A percentile compares a stretch with the other conserved stretches of the same genome.
phyloP scores from a whole-genome alignment of 2,329 filamentous ascomycete species.

The Fusarium mexicanum region DNA sequence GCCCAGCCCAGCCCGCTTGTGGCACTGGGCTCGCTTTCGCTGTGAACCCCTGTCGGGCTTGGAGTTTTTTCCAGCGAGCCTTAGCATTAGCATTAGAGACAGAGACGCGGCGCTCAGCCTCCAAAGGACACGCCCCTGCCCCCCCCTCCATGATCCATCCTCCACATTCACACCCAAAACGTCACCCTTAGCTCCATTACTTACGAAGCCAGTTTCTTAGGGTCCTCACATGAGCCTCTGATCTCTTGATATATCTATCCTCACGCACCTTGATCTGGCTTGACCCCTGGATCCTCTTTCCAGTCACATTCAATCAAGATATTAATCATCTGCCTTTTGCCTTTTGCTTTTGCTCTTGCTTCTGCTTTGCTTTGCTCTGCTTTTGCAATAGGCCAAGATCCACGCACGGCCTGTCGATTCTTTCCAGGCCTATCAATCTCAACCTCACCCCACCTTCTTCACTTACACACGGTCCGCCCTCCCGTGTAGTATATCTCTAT shows the following conservation, averaged over 20 bases:
- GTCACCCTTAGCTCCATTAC: constrained; percentile 48
- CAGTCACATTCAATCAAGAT: constrained; percentile 31
- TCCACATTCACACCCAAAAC: constrained; percentile 46
- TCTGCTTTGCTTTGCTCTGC: constrained; percentile 1
- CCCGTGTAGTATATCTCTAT: constrained; percentile 32
- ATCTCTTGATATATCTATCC: constrained; percentile 45
- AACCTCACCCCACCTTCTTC: constrained; percentile 17
- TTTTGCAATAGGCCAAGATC: constrained; percentile 14
- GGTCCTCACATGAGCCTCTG: constrained; percentile 47
- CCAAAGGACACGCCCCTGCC: constrained; percentile 43
- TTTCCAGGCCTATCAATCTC: constrained; percentile 9
- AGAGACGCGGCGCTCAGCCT: constrained; percentile 50
- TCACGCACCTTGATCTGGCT: constrained; percentile 29
- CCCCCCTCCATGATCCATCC: neutral
- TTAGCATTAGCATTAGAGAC: neutral
- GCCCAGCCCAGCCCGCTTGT: constrained; percentile 27
- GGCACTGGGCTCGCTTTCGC: constrained; percentile 22
- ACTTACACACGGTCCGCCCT: constrained; percentile 31
- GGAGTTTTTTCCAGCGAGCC: neutral
- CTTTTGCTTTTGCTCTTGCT: constrained; percentile 3
- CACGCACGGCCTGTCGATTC: constrained; percentile 10
- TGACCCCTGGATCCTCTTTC: constrained; percentile 32
- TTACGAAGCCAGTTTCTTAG: constrained; percentile 47
- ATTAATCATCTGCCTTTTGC: constrained; percentile 27
- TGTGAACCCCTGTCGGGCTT: constrained; percentile 21